phyloP scores from a whole-genome alignment of 768 basidiomycete genomes.

The Kwoniella mangroviensis region DNA sequence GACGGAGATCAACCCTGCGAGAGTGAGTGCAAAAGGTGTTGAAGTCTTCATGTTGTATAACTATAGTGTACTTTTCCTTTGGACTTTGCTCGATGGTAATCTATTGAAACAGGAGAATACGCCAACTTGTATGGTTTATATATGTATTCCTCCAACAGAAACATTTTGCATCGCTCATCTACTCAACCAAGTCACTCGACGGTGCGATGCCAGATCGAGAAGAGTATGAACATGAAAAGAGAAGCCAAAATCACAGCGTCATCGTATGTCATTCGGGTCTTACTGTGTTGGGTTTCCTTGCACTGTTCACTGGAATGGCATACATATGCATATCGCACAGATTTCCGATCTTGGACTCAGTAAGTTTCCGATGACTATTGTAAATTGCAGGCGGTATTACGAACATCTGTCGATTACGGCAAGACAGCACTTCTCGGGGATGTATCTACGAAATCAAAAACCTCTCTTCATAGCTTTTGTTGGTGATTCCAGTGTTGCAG shows the following conservation, averaged over 20 bases:
- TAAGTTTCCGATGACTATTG: too few species aligned
- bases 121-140: background rate
- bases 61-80: background rate
- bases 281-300: too few species aligned
- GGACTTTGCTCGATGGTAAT: background rate
- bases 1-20: background rate
- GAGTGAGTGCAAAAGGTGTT: background rate
- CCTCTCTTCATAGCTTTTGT: too few species aligned
- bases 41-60: slow-evolving; percentile 12
- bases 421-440: too few species aligned
- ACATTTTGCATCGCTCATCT: too few species aligned
- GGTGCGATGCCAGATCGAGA: slow-evolving; percentile 1
- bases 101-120: background rate
- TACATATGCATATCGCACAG: too few species aligned
- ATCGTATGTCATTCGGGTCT: slow-evolving; percentile 4
- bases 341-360: too few species aligned
- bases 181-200: background rate
- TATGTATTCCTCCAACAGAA: background rate
- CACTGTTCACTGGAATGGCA: too few species aligned
- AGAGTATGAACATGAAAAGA: background rate
- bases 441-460: too few species aligned
- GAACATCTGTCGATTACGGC: too few species aligned
- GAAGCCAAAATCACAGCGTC: slow-evolving; percentile 1
- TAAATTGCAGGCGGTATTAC: too few species aligned
- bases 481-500: too few species aligned